Percentiles rank a stretch among this genome's conserved stretches.
phyloP scores from a whole-genome alignment of 768 basidiomycete genomes.

The Solioccasus polychromus region DNA sequence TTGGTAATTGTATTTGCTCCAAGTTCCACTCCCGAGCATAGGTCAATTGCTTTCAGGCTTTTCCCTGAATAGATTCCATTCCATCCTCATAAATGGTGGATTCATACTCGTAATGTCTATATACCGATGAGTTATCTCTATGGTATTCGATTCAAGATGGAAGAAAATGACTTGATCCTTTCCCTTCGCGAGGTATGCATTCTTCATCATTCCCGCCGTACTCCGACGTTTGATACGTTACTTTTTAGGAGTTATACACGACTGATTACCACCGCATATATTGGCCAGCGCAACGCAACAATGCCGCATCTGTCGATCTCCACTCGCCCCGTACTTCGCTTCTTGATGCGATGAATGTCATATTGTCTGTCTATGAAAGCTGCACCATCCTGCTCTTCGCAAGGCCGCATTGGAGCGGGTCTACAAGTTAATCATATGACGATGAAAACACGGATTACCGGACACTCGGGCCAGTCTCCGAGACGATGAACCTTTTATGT shows the following conservation, averaged over 20 bases:
- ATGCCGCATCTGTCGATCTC: conserved; percentile 72
- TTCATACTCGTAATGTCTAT: conserved; percentile 88
- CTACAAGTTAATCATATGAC: conserved; percentile 80
- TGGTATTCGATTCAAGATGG: conserved; percentile 61
- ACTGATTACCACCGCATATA: conserved; percentile 78
- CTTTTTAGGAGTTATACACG: conserved; percentile 73
- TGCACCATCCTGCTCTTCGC: conserved; percentile 69
- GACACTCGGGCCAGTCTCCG: conserved; percentile 86
- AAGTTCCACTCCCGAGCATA: neutral
- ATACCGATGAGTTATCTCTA: conserved; percentile 90
- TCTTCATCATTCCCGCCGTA: neutral
- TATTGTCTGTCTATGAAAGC: conserved; percentile 69
- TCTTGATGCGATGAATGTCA: conserved; percentile 61
- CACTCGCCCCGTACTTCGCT: conserved; percentile 79
- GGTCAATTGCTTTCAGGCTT: conserved; percentile 50
- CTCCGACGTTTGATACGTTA: neutral
- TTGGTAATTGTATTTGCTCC: conserved; percentile 34
- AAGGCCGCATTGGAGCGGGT: conserved; percentile 58
- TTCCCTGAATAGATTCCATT: conserved; percentile 89
- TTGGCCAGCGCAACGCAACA: conserved; percentile 90
- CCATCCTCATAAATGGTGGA: conserved; percentile 98
- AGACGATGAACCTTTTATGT: conserved; percentile 92
- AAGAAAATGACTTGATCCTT: conserved; percentile 73
- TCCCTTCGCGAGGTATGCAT: conserved; percentile 64
- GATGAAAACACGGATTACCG: conserved; percentile 96